Conservation (phyloP, 768 basidiomycete species). For the Phaffia tasmanica region DNA sequence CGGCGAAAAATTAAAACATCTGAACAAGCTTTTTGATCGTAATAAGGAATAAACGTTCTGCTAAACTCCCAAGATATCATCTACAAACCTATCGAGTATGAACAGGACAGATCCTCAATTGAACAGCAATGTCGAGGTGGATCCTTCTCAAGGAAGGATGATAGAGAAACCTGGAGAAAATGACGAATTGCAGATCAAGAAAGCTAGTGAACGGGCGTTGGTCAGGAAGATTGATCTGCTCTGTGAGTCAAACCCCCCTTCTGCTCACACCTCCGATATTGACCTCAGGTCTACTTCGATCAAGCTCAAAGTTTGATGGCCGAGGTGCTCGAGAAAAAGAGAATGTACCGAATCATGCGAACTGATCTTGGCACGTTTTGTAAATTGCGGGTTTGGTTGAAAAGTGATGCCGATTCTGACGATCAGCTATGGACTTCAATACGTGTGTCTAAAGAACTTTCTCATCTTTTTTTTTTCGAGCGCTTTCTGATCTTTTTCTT, state of each 20-base stretch:
- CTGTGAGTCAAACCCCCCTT: background rate
- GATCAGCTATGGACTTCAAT: conserved; percentile 34
- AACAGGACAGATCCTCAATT: too few relatives aligned
- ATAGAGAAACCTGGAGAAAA: too few relatives aligned
- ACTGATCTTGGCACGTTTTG: background rate
- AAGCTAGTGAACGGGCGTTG: background rate
- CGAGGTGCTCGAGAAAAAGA: background rate
- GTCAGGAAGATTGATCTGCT: conserved; percentile 21
- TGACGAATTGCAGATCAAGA: too few relatives aligned
- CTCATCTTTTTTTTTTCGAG: background rate
- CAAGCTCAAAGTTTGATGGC: background rate
- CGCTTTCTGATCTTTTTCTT: background rate
- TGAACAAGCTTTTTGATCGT: too few relatives aligned
- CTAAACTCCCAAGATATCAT: too few relatives aligned
- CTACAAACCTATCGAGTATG: too few relatives aligned
- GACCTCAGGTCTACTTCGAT: background rate
- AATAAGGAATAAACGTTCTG: too few relatives aligned
- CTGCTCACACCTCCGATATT: background rate
- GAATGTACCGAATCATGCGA: background rate
- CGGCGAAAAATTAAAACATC: too few relatives aligned
- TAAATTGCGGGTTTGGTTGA: background rate
- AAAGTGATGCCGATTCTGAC: conserved; percentile 37
- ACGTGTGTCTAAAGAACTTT: conserved; percentile 6
- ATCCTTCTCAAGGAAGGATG: too few relatives aligned
- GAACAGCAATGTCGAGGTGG: too few relatives aligned